Evolutionary conservation across 768 basidiomycete genomes (phyloP), one percentile per base, ranked within the genome.

Genomic region (Xerocomellus intermedius): DNA sequence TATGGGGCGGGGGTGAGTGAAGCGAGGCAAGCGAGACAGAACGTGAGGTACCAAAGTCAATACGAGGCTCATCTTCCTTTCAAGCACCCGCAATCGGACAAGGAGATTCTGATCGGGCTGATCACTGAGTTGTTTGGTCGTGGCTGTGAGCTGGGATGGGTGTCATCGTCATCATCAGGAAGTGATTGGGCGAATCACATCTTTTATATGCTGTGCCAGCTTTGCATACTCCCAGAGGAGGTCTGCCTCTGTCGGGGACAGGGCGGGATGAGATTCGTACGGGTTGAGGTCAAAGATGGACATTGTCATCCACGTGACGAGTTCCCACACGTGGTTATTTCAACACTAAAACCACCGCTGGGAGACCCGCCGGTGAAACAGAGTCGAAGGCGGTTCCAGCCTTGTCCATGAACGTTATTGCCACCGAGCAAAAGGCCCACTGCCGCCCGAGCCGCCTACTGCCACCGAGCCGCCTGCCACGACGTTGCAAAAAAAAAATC

Each of bases 171-270:
- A 33, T 42, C 10, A 42, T 32, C 46, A 28, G 10, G 38, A 14
- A 6, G 6, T 2, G 21, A 26, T 24, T 22, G 2, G 22, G 17
- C 2, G 36, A 73, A 84, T 57, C 58, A 95, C 94, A 69, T 80
- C 76, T 69, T 87, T 91, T 60, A 95, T 75, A 68, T 91, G 84
- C 47, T 89, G 82, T 0, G 88, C 85, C 17, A 96, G 78, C 63
- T 92, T 92, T 30, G 91, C 90, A 68, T 96, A 96, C 69, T 97
- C 94, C 90, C 91, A 94, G 36, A 97, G 82, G 0, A 94, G 84
- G 36, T 91, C 83, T 7, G 88, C 82, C 69, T 97, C 90, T 5
- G 86, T 72, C 3, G 78, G 64, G 2, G 87, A 81, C 22, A 95
- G 74, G 58, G 78, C 79, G 0, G 86, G 80, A 64, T 94, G 84